Conservation (phyloP, 345 rosid species). For the Ceriops tagal region DNA sequence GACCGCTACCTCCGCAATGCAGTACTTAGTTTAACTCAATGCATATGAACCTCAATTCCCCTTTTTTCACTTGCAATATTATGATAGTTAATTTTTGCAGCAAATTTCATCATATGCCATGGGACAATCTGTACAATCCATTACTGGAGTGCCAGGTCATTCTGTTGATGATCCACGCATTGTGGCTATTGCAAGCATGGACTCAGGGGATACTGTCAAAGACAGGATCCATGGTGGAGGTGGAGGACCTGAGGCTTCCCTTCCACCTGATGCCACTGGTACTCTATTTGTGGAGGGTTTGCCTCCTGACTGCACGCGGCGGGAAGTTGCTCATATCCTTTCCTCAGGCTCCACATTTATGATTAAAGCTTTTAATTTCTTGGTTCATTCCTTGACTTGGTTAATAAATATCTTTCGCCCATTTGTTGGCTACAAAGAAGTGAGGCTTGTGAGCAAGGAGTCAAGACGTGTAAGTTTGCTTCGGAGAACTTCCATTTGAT, state of each 20-base stretch:
- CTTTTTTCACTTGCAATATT: not conserved
- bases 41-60: not conserved
- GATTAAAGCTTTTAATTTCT: not conserved
- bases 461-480: slow-evolving; percentile 46
- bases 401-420: slow-evolving; percentile 62
- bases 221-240: slow-evolving; percentile 43
- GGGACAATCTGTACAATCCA: slow-evolving; percentile 44
- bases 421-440: slow-evolving; percentile 72
- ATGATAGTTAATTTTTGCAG: slow-evolving; percentile 30
- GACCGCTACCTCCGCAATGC: slow-evolving; percentile 51
- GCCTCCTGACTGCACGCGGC: slow-evolving; percentile 48
- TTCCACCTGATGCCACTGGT: slow-evolving; percentile 58
- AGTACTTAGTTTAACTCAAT: slow-evolving; percentile 29
- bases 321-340: slow-evolving; percentile 70
- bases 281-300: slow-evolving; percentile 69
- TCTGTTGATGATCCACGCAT: slow-evolving; percentile 41
- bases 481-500: not conserved
- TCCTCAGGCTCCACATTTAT: slow-evolving; percentile 1
- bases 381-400: slow-evolving; percentile 39
- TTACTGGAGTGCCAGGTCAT: slow-evolving; percentile 35
- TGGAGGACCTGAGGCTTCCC: slow-evolving; percentile 45
- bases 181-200: slow-evolving; percentile 35
- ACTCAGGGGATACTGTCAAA: slow-evolving; percentile 34
- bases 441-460: slow-evolving; percentile 66
- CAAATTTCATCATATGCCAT: slow-evolving; percentile 44